A percentile compares a stretch with the other conserved stretches of the same genome.
Conservation (phyloP, 1,284 basidiomycete species). For the Porodaedalea pini region DNA sequence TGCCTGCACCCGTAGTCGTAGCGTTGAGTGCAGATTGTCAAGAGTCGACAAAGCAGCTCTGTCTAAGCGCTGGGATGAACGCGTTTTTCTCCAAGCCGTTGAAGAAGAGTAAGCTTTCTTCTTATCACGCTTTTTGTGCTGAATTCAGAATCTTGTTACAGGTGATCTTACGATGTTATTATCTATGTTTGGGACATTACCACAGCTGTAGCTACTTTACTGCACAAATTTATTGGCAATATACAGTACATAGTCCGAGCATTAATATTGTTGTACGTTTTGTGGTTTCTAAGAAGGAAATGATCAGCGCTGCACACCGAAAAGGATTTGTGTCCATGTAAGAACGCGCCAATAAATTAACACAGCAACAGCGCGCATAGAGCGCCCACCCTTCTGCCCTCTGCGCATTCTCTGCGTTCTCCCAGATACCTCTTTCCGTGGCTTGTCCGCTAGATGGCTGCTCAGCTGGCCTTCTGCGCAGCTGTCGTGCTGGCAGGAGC, state of each 20-base stretch:
- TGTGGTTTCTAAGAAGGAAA: too few relatives aligned
- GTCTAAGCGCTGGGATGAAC: conserved; percentile 71
- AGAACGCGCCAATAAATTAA: too few relatives aligned
- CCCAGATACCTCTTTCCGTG: too few relatives aligned
- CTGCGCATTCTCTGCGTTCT: not conserved
- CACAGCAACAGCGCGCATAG: too few relatives aligned
- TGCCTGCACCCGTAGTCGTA: conserved; percentile 43
- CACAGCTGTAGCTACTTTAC: too few relatives aligned
- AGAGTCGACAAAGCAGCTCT: conserved; percentile 68
- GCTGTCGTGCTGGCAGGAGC: not conserved
- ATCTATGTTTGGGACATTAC: conserved; percentile 42
- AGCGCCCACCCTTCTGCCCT: too few relatives aligned
- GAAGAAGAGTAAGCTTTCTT: conserved; percentile 47
- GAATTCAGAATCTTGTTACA: conserved; percentile 26
- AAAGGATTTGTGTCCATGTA: too few relatives aligned
- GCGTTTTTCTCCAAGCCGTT: conserved; percentile 68
- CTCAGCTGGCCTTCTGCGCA: not conserved
- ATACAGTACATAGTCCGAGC: too few relatives aligned
- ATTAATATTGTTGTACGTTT: too few relatives aligned
- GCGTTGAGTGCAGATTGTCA: conserved; percentile 71
- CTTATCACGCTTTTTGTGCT: too few relatives aligned
- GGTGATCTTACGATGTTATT: conserved; percentile 45
- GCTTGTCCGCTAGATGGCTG: not conserved
- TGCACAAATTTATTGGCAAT: too few relatives aligned
- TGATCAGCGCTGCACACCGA: too few relatives aligned